These are phyloP conservation scores for Phytophthora litchii DNA, from an alignment of 352 stramenopile species.

Conservation along the genomic window DNA sequence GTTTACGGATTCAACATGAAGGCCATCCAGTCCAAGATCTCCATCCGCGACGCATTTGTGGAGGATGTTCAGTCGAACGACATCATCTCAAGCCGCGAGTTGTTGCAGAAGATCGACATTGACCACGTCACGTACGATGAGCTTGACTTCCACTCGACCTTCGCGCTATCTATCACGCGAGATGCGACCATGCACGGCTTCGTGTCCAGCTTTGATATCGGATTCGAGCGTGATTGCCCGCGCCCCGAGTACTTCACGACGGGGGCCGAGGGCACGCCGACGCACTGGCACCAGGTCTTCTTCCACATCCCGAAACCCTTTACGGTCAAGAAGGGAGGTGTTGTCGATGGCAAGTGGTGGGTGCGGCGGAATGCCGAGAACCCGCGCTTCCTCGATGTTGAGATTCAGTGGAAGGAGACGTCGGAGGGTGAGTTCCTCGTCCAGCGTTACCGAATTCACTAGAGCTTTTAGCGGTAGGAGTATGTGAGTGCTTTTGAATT, in stretches of 20 bases:
- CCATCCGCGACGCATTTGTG: slow-evolving; percentile 95
- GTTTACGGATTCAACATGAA: slow-evolving; percentile 99
- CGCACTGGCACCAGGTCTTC: slow-evolving; percentile 99
- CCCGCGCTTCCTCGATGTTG: slow-evolving; percentile 93
- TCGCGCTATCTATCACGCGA: slow-evolving; percentile 86
- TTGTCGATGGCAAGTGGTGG: slow-evolving; percentile 86
- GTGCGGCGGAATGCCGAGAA: slow-evolving; percentile 92
- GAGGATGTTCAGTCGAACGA: slow-evolving; percentile 92
- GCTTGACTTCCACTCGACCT: slow-evolving; percentile 93
- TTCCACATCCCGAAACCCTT: slow-evolving; percentile 94
- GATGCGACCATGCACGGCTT: slow-evolving; percentile 95
- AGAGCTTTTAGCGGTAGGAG: slow-evolving; percentile 36
- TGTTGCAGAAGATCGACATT: slow-evolving; percentile 91
- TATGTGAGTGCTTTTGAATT: slow-evolving; percentile 23
- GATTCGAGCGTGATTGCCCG: slow-evolving; percentile 92
- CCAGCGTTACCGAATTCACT: slow-evolving; percentile 84
- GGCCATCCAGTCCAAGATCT: slow-evolving; percentile 94
- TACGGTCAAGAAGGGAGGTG: slow-evolving; percentile 72
- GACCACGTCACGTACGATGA: slow-evolving; percentile 92
- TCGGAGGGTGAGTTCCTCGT: slow-evolving; percentile 45
- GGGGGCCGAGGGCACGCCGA: slow-evolving; percentile 89
- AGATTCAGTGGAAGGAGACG: slow-evolving; percentile 77
- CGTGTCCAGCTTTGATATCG: slow-evolving; percentile 97
- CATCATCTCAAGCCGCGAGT: slow-evolving; percentile 88
- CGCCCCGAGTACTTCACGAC: slow-evolving; percentile 97